Conservation (phyloP, 495 filamentous ascomycete species). For the Usnea hakonensis region DNA sequence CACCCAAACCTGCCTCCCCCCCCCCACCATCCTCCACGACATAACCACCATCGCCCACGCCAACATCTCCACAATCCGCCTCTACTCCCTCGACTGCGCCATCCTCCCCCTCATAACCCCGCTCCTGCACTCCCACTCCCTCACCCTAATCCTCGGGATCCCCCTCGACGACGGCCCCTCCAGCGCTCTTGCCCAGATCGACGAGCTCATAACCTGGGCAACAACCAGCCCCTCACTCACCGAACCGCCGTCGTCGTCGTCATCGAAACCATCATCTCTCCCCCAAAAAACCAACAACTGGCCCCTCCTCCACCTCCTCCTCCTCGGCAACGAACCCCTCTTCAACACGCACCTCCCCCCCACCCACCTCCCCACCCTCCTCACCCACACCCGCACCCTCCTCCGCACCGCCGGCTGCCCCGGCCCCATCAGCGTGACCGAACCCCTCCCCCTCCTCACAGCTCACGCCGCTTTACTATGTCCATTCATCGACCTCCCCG, state of each 20-base stretch:
- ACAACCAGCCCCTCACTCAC: no score
- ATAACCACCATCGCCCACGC: constrained; percentile 59
- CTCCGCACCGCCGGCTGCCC: constrained; percentile 58
- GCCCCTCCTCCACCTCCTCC: constrained; percentile 66
- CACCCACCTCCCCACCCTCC: constrained; percentile 57
- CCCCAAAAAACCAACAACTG: constrained; percentile 42
- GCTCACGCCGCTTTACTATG: constrained; percentile 55
- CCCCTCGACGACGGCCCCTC: constrained; percentile 59
- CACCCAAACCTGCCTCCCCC: constrained; percentile 58
- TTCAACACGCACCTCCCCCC: constrained; percentile 59
- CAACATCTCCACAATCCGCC: constrained; percentile 74
- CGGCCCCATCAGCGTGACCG: constrained; percentile 74
- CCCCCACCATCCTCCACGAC: constrained; percentile 52
- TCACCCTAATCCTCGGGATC: constrained; percentile 79
- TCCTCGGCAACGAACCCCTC: constrained; percentile 86
- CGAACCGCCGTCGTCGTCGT: no score
- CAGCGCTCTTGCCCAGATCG: constrained; percentile 58
- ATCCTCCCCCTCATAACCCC: constrained; percentile 65
- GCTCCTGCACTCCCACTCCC: constrained; percentile 50
- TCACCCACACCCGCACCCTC: constrained; percentile 38
- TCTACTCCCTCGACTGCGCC: constrained; percentile 89
- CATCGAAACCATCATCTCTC: no score
- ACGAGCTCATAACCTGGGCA: constrained; percentile 64
- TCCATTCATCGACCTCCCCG: constrained; percentile 63
- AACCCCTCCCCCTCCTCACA: constrained; percentile 68